Percentiles rank a stretch among this genome's conserved stretches.
phyloP scores from a whole-genome alignment of 2,329 filamentous ascomycete genomes.

The Cercospora sojina region DNA sequence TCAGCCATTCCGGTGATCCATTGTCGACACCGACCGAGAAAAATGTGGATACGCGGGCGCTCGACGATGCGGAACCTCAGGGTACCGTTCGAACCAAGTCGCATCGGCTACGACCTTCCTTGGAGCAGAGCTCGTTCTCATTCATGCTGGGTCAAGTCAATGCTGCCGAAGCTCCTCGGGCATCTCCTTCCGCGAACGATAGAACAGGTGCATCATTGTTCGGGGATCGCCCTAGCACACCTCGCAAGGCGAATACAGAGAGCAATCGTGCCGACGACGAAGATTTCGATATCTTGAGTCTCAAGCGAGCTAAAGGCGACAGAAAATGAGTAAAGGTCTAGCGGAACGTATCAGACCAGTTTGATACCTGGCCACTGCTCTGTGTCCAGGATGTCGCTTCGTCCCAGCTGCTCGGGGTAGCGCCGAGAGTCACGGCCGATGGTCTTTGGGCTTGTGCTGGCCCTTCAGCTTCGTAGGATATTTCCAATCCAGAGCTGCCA shows the following conservation, averaged over 20 bases:
- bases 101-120: conserved; percentile 20
- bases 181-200: not conserved
- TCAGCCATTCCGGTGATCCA: not conserved
- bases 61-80: not conserved
- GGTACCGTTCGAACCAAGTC: not conserved
- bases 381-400: not conserved
- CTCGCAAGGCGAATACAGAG: conserved; percentile 3
- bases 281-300: conserved; percentile 28
- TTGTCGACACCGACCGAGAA: not conserved
- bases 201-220: conserved; percentile 22
- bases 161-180: not conserved
- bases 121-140: conserved; percentile 28
- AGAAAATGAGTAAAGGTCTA: conserved; percentile 13
- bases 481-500: not conserved
- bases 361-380: not conserved
- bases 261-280: conserved; percentile 6
- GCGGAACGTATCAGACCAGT: not conserved
- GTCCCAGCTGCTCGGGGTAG: not conserved
- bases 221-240: conserved; percentile 17
- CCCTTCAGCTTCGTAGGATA: not conserved
- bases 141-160: conserved; percentile 28
- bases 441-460: not conserved
- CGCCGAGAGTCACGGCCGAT: not conserved
- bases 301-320: conserved; percentile 24
- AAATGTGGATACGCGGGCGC: not conserved